Evolutionary conservation across 164 flowering plant genomes (phyloP).

Genomic region (Platanus orientalis): DNA sequence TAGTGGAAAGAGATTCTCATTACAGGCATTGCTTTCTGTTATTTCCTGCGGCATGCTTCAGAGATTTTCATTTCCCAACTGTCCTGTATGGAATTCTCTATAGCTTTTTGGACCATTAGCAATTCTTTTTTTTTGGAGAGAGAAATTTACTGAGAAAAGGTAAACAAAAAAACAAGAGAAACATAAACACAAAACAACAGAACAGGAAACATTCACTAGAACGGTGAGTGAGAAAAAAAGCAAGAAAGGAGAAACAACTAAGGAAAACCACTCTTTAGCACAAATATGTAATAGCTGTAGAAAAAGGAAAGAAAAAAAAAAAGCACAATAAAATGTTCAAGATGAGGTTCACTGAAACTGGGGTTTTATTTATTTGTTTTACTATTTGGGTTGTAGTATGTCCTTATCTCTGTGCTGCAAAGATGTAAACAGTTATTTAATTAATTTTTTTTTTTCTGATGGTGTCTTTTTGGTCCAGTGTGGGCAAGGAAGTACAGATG

Average conservation of each 20-base stretch:
- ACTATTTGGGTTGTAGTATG: not conserved
- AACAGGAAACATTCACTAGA: too few species aligned
- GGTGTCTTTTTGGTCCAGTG: conserved; percentile 48
- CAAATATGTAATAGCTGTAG: conserved; percentile 22
- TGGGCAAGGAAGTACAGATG: conserved; percentile 98
- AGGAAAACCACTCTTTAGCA: conserved; percentile 18
- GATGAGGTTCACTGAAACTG: conserved; percentile 9
- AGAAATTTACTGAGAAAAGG: too few species aligned
- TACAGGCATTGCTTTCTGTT: conserved; percentile 1
- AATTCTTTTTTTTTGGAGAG: too few species aligned
- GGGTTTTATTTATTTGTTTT: too few species aligned
- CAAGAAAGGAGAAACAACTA: too few species aligned
- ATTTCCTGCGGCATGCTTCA: conserved; percentile 7
- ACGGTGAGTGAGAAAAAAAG: too few species aligned
- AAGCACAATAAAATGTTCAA: conserved; percentile 18
- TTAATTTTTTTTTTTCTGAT: not conserved
- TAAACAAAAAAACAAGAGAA: too few species aligned
- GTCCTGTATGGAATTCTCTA: conserved; percentile 7
- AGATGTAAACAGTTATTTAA: not conserved
- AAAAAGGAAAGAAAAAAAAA: conserved; percentile 18
- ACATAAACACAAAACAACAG: too few species aligned
- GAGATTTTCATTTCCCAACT: conserved; percentile 10
- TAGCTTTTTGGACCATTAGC: conserved; percentile 17
- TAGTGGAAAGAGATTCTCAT: not conserved
- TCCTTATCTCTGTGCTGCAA: not conserved